Evolutionary conservation across 495 filamentous ascomycete genomes (phyloP).

Genomic region (Aspergillus olivimuriae): DNA sequence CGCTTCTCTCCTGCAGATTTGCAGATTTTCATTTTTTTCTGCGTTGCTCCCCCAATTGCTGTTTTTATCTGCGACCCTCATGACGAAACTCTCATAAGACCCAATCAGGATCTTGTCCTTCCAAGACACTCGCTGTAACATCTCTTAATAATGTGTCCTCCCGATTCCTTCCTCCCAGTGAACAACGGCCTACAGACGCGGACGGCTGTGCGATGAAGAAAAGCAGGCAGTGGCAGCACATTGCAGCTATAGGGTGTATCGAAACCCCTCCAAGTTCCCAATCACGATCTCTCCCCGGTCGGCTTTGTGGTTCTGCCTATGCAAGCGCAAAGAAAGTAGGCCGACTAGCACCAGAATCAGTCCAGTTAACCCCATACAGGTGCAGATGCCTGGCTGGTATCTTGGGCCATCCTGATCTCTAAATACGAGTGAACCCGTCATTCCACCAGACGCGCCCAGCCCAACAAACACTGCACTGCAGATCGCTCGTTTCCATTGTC

Average conservation of each 20-base stretch:
- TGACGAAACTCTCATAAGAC: no score
- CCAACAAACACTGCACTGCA: slow-evolving; percentile 41
- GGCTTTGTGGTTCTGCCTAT: slow-evolving; percentile 3
- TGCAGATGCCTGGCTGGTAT: slow-evolving; percentile 41
- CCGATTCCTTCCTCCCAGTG: no score
- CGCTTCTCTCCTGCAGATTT: no score
- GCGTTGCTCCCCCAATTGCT: no score
- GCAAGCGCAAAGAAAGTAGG: slow-evolving; percentile 1
- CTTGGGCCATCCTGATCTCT: slow-evolving; percentile 40
- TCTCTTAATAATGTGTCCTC: no score
- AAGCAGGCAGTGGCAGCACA: no score
- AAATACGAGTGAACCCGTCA: slow-evolving; percentile 46
- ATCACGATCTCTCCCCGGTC: slow-evolving; percentile 6
- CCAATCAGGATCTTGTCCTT: no score
- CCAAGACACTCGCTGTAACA: no score
- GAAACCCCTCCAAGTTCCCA: slow-evolving; percentile 7
- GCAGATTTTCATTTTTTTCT: no score
- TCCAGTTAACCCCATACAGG: slow-evolving; percentile 17
- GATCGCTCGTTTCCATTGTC: slow-evolving; percentile 53
- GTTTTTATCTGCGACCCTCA: no score
- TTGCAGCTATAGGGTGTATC: slow-evolving; percentile 6
- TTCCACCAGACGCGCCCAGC: slow-evolving; percentile 47
- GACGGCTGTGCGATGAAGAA: no score
- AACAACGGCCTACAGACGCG: no score
- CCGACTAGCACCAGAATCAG: background rate